Percentiles rank a stretch among this genome's conserved stretches.
Evolutionary conservation across 495 filamentous ascomycete species (phyloP).

Genomic region (Gamarada debralockiae): DNA sequence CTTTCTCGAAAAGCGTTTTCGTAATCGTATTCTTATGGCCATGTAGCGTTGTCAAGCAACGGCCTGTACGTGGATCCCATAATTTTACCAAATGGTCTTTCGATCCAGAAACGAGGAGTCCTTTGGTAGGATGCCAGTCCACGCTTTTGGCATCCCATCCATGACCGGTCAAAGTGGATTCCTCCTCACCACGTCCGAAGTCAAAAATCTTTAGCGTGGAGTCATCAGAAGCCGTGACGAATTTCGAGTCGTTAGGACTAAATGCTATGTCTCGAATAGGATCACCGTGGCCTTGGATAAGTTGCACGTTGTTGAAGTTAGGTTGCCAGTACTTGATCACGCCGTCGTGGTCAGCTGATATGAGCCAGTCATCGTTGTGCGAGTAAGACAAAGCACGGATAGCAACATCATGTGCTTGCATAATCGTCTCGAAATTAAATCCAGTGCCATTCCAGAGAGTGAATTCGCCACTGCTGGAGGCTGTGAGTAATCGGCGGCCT

Average conservation of each 20-base stretch:
- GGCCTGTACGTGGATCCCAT: conserved; percentile 89
- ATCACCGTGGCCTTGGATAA: conserved; percentile 84
- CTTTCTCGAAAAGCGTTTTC: conserved; percentile 80
- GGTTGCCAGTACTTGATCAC: conserved; percentile 98
- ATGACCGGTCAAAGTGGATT: conserved; percentile 80
- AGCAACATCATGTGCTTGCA: conserved; percentile 94
- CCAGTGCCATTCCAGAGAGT: conserved; percentile 98
- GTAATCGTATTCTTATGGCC: conserved; percentile 98
- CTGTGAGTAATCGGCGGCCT: conserved; percentile 84
- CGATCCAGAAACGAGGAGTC: conserved; percentile 89
- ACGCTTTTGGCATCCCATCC: conserved; percentile 95
- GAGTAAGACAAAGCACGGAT: conserved; percentile 87
- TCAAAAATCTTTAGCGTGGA: conserved; percentile 92
- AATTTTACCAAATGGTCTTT: conserved; percentile 97
- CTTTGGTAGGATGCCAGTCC: conserved; percentile 97
- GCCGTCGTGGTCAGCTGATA: conserved; percentile 93
- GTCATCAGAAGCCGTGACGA: conserved; percentile 94
- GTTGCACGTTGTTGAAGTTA: conserved; percentile 98
- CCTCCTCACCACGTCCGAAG: conserved; percentile 80
- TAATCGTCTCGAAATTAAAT: conserved; percentile 99
- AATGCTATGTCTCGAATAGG: conserved; percentile 91
- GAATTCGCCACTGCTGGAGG: conserved; percentile 93
- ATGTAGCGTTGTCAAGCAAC: conserved; percentile 88
- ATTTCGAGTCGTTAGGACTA: conserved; percentile 88
- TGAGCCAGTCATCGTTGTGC: conserved; percentile 92